These are phyloP conservation scores for Alternaria brassicicola DNA, from an alignment of 2,329 filamentous ascomycete genomes.

Conservation along the genomic window DNA sequence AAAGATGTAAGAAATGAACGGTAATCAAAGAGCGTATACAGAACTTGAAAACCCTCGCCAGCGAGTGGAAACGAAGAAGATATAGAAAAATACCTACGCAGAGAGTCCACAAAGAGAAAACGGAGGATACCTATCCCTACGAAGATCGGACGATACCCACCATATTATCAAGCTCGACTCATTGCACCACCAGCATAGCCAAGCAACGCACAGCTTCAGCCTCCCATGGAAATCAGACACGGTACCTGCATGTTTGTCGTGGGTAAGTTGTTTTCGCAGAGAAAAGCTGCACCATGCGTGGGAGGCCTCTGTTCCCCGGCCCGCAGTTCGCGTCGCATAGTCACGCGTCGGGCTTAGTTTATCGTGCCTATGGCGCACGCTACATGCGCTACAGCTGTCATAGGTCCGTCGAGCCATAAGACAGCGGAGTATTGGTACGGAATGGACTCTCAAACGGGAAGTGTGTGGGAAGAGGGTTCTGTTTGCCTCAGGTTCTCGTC, in stretches of 20 bases:
- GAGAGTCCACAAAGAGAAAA: constrained; percentile 1
- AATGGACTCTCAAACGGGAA: background rate
- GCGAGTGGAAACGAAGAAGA: constrained; percentile 3
- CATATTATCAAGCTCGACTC: background rate
- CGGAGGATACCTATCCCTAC: constrained; percentile 2
- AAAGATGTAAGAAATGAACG: background rate
- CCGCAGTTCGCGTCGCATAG: constrained; percentile 2
- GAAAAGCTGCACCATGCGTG: background rate
- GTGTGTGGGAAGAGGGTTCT: background rate
- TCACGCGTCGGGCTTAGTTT: background rate
- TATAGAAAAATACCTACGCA: background rate
- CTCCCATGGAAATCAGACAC: background rate
- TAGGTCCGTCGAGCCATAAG: background rate
- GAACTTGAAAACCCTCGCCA: background rate
- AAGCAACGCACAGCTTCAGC: background rate
- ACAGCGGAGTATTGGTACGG: background rate
- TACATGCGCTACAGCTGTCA: constrained; percentile 7
- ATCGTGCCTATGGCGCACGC: background rate
- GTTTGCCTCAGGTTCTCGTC: constrained; percentile 2
- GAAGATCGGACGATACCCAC: background rate
- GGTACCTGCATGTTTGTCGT: background rate
- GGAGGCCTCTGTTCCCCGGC: background rate
- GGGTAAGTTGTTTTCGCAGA: background rate
- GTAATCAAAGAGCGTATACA: background rate
- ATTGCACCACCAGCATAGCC: background rate